Base-by-base conservation (phyloP, 257 asterid genomes). In the Capsicum rhomboideum region DNA sequence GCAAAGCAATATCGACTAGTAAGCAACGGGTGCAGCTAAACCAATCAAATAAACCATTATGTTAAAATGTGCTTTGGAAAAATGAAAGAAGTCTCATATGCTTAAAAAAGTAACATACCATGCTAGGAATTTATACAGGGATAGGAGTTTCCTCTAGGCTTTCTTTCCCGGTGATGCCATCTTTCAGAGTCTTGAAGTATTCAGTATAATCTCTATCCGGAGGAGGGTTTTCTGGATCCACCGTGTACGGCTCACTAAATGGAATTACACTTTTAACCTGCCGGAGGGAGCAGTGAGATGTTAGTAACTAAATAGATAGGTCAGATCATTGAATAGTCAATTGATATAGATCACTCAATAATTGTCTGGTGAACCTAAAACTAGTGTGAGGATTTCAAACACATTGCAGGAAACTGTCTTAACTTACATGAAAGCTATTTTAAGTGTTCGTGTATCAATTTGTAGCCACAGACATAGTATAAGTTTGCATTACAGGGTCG, bases 211-310 rank as follows among this genome's bases (percentile, higher is more conserved):
- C 99, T 82, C 92, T 96, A 81, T 93, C 98, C 12, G 97, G 91
- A 49, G 98, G 99, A 79, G 97, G 98, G 85, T 92, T 94, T 87
- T 93, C 92, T 20, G 98, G 99, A 90, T 96, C 98, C 90, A 96
- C 97, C 2, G 97, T 94, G 64, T 88, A 96, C 37, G 97, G 94
- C 87, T 94, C 98, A 44, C 98, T 96, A 90, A 96, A 94, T 17
- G 98, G 99, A 87, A 92, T 85, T 4, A 90, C 95, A 85, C 98
- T 94, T 88, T 96, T 96, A 49, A 96, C 99, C 98, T 96, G 92
- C 80, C 78, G 86, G 68, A 52, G 18, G 55, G 31, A 64, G 29
- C 50, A 12, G 58, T 8, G 42, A 23, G 26, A 31, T 1, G 16
- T 71, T 6, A 44, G 79, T 6, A 44, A 6, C 28, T 72, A 11